phyloP scores from a whole-genome alignment of 2,329 filamentous ascomycete species.

The Penicillium polonicum region DNA sequence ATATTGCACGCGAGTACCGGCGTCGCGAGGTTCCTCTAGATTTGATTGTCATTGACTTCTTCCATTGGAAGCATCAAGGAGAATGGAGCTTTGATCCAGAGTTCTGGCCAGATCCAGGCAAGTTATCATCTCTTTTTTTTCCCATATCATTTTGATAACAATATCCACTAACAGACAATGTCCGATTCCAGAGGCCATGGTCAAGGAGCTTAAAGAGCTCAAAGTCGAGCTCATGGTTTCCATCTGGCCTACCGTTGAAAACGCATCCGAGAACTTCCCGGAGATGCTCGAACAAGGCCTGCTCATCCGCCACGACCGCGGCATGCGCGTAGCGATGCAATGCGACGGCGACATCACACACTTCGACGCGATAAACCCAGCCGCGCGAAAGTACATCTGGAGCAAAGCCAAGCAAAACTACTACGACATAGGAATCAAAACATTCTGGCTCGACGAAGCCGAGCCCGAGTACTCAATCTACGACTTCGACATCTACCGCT shows the following conservation, averaged over 20 bases:
- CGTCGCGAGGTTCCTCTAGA: conserved; percentile 58
- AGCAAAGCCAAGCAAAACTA: conserved; percentile 60
- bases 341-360: conserved; percentile 60
- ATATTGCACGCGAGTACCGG: conserved; percentile 60
- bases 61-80: conserved; percentile 66
- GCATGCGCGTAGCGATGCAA: conserved; percentile 58
- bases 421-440: conserved; percentile 59
- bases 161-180: background rate
- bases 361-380: conserved; percentile 64
- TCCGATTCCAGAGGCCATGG: conserved; percentile 54
- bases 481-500: conserved; percentile 67
- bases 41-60: conserved; percentile 67
- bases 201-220: conserved; percentile 58
- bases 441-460: conserved; percentile 69
- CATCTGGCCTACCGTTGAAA: conserved; percentile 67
- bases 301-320: conserved; percentile 61
- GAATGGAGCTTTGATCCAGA: conserved; percentile 66
- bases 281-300: conserved; percentile 63
- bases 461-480: conserved; percentile 66
- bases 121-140: conserved; percentile 11
- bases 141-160: background rate
- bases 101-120: conserved; percentile 64
- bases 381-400: conserved; percentile 60
- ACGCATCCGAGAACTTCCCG: conserved; percentile 57
- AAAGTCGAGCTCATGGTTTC: conserved; percentile 67